Evolutionary conservation across 352 stramenopile species (phyloP).

Genomic region (Phytophthora palmivora): DNA sequence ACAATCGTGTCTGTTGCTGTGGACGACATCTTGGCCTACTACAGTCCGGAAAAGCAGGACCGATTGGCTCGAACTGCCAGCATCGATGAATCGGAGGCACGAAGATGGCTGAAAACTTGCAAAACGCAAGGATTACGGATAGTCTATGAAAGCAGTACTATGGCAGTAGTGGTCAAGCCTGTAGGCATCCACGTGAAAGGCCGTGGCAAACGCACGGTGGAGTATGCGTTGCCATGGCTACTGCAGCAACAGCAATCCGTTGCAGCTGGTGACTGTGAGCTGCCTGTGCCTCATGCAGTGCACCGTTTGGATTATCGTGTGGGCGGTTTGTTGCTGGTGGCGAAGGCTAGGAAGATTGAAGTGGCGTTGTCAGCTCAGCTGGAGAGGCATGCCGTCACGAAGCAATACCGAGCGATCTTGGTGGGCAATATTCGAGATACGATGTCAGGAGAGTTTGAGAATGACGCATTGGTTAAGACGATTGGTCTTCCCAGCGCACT

Average conservation of each 20-base stretch:
- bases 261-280: slow-evolving; percentile 13
- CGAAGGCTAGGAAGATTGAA: slow-evolving; percentile 59
- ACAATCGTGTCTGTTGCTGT: slow-evolving; percentile 40
- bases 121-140: slow-evolving; percentile 59
- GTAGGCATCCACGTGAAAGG: slow-evolving; percentile 72
- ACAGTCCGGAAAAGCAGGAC: slow-evolving; percentile 13
- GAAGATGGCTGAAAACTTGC: slow-evolving; percentile 49
- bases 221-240: slow-evolving; percentile 52
- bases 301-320: slow-evolving; percentile 72
- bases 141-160: slow-evolving; percentile 52
- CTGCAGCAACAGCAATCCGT: slow-evolving; percentile 17
- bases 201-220: slow-evolving; percentile 51
- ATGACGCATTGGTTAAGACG: background rate
- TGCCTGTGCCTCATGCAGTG: slow-evolving; percentile 51
- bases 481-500: slow-evolving; percentile 26
- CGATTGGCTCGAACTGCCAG: background rate
- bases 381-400: slow-evolving; percentile 50
- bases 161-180: slow-evolving; percentile 68
- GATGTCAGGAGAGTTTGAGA: background rate
- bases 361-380: slow-evolving; percentile 53
- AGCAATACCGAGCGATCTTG: slow-evolving; percentile 67
- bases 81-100: background rate
- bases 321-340: slow-evolving; percentile 63
- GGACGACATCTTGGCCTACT: slow-evolving; percentile 47
- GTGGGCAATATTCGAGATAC: slow-evolving; percentile 33